phyloP scores from a whole-genome alignment of 495 filamentous ascomycete genomes.

The Immersiella caudata region DNA sequence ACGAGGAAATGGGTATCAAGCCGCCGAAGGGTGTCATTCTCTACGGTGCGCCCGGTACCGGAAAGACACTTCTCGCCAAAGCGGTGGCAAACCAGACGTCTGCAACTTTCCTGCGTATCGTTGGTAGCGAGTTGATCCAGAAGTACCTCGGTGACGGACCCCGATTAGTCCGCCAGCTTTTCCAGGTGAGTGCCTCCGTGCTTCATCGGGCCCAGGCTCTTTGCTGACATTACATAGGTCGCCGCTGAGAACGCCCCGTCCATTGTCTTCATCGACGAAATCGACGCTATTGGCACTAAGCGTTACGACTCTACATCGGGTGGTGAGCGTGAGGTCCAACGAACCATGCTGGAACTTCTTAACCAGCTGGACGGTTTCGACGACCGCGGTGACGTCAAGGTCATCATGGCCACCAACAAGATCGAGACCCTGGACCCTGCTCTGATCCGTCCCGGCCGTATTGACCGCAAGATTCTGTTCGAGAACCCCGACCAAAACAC shows the following conservation, averaged over 20 bases:
- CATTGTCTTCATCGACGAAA: slow-evolving; percentile 99
- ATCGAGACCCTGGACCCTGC: slow-evolving; percentile 97
- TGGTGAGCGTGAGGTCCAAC: slow-evolving; percentile 95
- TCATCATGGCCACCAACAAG: slow-evolving; percentile 99
- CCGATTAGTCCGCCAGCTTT: slow-evolving; percentile 91
- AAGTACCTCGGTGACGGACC: slow-evolving; percentile 98
- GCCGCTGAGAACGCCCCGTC: slow-evolving; percentile 95
- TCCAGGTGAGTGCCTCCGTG: slow-evolving; percentile 61
- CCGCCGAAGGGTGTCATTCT: slow-evolving; percentile 99
- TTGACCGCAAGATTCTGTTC: slow-evolving; percentile 98
- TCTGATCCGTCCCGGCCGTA: slow-evolving; percentile 94
- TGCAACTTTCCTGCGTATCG: slow-evolving; percentile 96
- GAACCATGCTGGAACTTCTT: slow-evolving; percentile 97
- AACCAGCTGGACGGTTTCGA: slow-evolving; percentile 99
- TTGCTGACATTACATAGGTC: slow-evolving; percentile 54
- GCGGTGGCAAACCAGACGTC: slow-evolving; percentile 98
- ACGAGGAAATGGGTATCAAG: slow-evolving; percentile 99
- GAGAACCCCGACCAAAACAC: slow-evolving; percentile 99
- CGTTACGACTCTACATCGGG: slow-evolving; percentile 97
- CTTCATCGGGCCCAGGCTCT: neutral
- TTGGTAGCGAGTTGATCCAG: slow-evolving; percentile 97
- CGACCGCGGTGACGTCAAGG: slow-evolving; percentile 98
- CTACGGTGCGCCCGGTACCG: slow-evolving; percentile 95
- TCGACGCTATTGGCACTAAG: slow-evolving; percentile 98
- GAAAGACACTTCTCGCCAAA: slow-evolving; percentile 96